Evolutionary conservation across 2,329 filamentous ascomycete genomes (phyloP), one percentile per base, ranked within the genome.

Genomic region (Colletotrichum eleusines): DNA sequence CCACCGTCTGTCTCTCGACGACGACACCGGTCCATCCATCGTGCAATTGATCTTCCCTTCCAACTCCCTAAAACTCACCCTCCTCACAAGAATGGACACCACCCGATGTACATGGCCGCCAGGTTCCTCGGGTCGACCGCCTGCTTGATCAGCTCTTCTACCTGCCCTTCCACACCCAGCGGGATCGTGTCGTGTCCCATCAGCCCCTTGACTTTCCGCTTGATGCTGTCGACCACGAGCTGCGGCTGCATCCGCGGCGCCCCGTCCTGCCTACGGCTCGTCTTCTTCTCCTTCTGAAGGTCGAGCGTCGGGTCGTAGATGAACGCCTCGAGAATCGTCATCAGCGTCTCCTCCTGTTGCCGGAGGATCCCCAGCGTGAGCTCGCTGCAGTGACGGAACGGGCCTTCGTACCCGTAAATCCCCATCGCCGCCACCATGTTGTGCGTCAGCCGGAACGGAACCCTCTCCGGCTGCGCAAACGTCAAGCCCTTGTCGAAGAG

Each of bases 361-460:
- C 96, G 88, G 12, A 98, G 86, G 35, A 98, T 90, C 53, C 89
- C 87, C 71, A 98, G 86, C 14, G 94, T 97, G 72, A 98, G 87
- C 81, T 99, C 97, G 71, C 93, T 95, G 59, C 94, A 95, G 76
- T 93, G 92, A 51, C 95, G 89, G 81, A 98, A 99, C 0, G 96
- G 95, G 0, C 96, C 93, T 80, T 98, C 96, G 78, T 96, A 94
- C 72, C 95, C 94, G 78, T 97, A 95, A 28, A 97, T 91, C 6
- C 96, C 96, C 90, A 99, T 98, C 14, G 96, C 97, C 74, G 97
- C 94, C 44, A 97, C 90, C 95, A 99, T 98, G 82, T 99, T 99
- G 85, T 98, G 95, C 5, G 96, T 99, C 51, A 99, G 87, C 20
- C 97, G 92, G 86, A 99, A 99, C 2, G 96, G 97, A 1, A 99